Evolutionary conservation across 169 alveolate species (phyloP).

Genomic region (Besnoitia besnoiti): DNA sequence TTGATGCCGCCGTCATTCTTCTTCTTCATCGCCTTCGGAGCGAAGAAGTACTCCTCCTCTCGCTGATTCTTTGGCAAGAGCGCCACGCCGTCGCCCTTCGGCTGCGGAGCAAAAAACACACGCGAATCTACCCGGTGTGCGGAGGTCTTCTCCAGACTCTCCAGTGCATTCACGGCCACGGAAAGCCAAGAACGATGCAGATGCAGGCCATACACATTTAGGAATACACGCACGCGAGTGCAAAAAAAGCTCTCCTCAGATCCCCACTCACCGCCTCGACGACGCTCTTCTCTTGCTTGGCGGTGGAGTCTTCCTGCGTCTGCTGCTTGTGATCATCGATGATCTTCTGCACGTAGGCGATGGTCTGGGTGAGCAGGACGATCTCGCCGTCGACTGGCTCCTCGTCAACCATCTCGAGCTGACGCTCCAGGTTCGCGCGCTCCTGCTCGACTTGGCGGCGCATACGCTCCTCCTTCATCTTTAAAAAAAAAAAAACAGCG

Average conservation of each 20-base stretch:
- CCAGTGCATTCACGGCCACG: too few relatives aligned
- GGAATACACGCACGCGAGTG: neutral
- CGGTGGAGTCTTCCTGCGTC: neutral
- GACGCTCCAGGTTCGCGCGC: conserved; percentile 41
- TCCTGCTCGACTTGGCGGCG: conserved; percentile 63
- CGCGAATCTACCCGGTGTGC: neutral
- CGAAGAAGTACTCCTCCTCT: conserved; percentile 59
- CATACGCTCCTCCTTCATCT: conserved; percentile 65
- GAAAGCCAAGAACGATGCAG: too few relatives aligned
- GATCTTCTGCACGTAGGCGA: conserved; percentile 62
- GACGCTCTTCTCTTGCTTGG: neutral
- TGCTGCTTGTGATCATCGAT: conserved; percentile 40
- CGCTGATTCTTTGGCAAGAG: conserved; percentile 68
- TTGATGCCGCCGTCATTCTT: conserved; percentile 26
- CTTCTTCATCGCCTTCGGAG: conserved; percentile 41
- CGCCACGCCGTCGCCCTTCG: conserved; percentile 47
- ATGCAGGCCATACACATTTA: neutral
- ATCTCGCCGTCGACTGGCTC: conserved; percentile 65
- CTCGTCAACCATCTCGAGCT: conserved; percentile 58
- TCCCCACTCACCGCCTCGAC: neutral
- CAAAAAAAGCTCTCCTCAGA: neutral
- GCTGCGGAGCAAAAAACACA: conserved; percentile 12
- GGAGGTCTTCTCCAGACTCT: too few relatives aligned
- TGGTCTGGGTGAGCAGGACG: conserved; percentile 56
- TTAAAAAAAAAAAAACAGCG: neutral